Evolutionary conservation across 192 early-diverging fungal genomes (phyloP).

Genomic region (Coemansia sp.): DNA sequence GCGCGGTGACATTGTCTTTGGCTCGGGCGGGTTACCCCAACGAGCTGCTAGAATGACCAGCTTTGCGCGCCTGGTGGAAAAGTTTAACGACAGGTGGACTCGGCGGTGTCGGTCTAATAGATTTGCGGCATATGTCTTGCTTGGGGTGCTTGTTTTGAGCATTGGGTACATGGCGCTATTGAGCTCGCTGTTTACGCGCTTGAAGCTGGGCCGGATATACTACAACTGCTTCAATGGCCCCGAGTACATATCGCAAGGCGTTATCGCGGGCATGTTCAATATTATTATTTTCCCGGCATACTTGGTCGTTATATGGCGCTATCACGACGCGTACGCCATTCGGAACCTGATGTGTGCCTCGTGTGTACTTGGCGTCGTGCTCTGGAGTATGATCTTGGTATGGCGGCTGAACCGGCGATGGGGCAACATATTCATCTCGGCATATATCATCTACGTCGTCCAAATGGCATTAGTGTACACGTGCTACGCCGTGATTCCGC

Average conservation of each 20-base stretch:
- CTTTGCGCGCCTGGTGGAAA: neutral
- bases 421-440: constrained; percentile 15
- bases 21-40: neutral
- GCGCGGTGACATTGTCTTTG: neutral
- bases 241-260: constrained; percentile 17
- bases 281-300: constrained; percentile 22
- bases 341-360: constrained; percentile 16
- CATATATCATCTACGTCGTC: constrained; percentile 14
- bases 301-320: constrained; percentile 23
- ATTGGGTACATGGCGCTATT: constrained; percentile 22
- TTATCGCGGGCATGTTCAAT: constrained; percentile 27
- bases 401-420: constrained; percentile 29
- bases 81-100: neutral
- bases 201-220: constrained; percentile 16
- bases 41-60: neutral
- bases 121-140: constrained; percentile 5
- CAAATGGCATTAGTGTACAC: constrained; percentile 31
- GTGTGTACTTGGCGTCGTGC: constrained; percentile 16
- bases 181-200: constrained; percentile 20
- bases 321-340: constrained; percentile 42
- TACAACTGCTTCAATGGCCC: constrained; percentile 39
- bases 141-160: neutral
- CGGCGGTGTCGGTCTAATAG: constrained; percentile 1
- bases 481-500: constrained; percentile 17
- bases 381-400: constrained; percentile 19